Evolutionary conservation across 2,329 filamentous ascomycete genomes (phyloP).

Genomic region (Colletotrichum lentis): DNA sequence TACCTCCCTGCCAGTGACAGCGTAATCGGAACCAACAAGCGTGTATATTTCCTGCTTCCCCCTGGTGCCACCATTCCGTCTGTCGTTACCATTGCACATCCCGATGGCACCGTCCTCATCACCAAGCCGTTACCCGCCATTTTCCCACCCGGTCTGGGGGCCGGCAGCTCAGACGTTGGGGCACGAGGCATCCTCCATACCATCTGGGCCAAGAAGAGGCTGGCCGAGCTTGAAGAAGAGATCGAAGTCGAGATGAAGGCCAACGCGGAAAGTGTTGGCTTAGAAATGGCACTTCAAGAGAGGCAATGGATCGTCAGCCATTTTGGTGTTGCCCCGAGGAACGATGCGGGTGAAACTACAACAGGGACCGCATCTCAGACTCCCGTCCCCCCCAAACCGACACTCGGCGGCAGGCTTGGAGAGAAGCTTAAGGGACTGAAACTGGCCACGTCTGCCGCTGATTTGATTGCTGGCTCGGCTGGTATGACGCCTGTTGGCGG

Average conservation of each 20-base stretch:
- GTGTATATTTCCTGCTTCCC: constrained; percentile 83
- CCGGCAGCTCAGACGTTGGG: constrained; percentile 70
- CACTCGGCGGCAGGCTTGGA: constrained; percentile 73
- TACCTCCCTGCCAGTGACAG: constrained; percentile 72
- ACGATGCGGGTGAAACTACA: constrained; percentile 46
- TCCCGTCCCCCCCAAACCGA: constrained; percentile 69
- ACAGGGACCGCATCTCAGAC: constrained; percentile 1
- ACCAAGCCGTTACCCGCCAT: constrained; percentile 88
- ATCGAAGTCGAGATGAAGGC: constrained; percentile 75
- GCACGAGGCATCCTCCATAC: constrained; percentile 87
- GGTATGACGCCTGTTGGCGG: constrained; percentile 53
- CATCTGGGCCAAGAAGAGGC: constrained; percentile 85
- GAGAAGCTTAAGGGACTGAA: constrained; percentile 84
- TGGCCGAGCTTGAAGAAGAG: constrained; percentile 78
- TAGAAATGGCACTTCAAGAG: constrained; percentile 85
- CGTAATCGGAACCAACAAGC: constrained; percentile 56
- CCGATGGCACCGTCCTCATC: constrained; percentile 52
- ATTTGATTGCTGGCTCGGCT: constrained; percentile 63
- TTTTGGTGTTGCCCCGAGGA: constrained; percentile 67
- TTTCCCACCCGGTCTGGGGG: constrained; percentile 78
- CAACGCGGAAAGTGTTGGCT: constrained; percentile 82
- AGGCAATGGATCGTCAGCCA: constrained; percentile 85
- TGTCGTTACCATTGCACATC: constrained; percentile 70
- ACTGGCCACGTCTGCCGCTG: constrained; percentile 75
- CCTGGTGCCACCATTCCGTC: constrained; percentile 76